These are phyloP conservation scores for Zychaea mexicana DNA, from an alignment of 371 early-diverging fungal genomes.

Conservation along the genomic window DNA sequence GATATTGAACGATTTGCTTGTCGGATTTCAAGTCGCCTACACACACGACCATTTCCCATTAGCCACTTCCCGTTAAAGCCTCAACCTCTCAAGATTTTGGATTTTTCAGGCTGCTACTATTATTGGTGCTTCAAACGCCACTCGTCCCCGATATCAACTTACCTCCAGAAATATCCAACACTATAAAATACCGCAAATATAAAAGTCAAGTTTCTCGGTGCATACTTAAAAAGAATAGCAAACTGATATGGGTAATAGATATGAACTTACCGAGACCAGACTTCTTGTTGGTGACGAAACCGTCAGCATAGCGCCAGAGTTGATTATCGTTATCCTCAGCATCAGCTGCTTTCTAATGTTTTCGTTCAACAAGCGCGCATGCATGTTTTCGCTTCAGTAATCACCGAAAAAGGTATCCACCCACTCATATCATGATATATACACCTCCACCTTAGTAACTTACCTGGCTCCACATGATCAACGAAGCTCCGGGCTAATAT, in stretches of 20 bases:
- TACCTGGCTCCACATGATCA: constrained; percentile 10
- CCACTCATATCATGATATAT: not conserved
- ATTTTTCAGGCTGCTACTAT: not conserved
- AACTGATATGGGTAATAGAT: not conserved
- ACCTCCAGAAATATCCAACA: constrained; percentile 47
- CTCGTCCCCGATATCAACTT: constrained; percentile 22
- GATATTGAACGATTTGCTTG: constrained; percentile 30
- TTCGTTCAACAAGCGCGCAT: not conserved
- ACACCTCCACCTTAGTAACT: too few species aligned
- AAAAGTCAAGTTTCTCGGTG: not conserved
- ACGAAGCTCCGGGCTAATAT: not conserved
- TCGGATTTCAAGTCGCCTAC: constrained; percentile 39
- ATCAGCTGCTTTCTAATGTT: not conserved
- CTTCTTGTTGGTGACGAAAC: constrained; percentile 27
- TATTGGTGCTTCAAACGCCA: too few species aligned
- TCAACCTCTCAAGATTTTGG: not conserved
- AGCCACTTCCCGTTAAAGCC: not conserved
- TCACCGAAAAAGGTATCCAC: too few species aligned
- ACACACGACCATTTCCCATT: not conserved
- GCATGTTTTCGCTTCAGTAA: not conserved
- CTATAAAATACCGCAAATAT: constrained; percentile 12
- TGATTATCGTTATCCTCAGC: constrained; percentile 14
- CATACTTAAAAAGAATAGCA: not conserved
- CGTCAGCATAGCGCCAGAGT: constrained; percentile 28
- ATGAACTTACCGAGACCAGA: constrained; percentile 24